These are phyloP conservation scores for Hypomontagnella submonticulosa DNA, from an alignment of 495 filamentous ascomycete genomes.

Conservation along the genomic window DNA sequence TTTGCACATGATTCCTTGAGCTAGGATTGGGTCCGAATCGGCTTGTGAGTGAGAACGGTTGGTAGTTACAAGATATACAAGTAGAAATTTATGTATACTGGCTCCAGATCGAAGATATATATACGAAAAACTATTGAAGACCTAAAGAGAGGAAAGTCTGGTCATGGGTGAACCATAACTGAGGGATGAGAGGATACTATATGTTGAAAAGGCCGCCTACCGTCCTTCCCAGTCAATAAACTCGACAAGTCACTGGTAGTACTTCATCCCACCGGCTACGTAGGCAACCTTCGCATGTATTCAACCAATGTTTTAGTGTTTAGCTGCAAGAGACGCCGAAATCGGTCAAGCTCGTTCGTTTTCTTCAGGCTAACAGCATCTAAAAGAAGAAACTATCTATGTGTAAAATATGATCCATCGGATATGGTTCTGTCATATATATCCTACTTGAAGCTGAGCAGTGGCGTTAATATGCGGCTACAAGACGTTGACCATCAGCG, in stretches of 20 bases:
- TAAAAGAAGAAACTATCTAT: background rate
- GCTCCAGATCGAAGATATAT: too few relatives aligned
- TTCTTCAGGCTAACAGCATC: background rate
- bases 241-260: too few relatives aligned
- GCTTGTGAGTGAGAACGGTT: background rate
- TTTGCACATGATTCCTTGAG: background rate
- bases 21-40: background rate
- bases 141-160: background rate
- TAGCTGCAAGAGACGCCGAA: background rate
- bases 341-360: background rate
- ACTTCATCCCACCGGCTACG: too few relatives aligned
- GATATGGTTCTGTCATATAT: background rate
- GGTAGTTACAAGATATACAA: background rate
- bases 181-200: too few relatives aligned
- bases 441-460: background rate
- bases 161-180: too few relatives aligned
- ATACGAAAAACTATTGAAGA: background rate
- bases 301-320: too few relatives aligned
- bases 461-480: constrained; percentile 9
- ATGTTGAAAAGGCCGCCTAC: too few relatives aligned
- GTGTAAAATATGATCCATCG: constrained; percentile 8
- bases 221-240: too few relatives aligned
- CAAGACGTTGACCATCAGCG: background rate
- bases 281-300: too few relatives aligned
- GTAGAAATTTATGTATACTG: background rate